These are phyloP conservation scores for Leishmania mexicana DNA, from an alignment of 208 protist species.

Conservation along the genomic window DNA sequence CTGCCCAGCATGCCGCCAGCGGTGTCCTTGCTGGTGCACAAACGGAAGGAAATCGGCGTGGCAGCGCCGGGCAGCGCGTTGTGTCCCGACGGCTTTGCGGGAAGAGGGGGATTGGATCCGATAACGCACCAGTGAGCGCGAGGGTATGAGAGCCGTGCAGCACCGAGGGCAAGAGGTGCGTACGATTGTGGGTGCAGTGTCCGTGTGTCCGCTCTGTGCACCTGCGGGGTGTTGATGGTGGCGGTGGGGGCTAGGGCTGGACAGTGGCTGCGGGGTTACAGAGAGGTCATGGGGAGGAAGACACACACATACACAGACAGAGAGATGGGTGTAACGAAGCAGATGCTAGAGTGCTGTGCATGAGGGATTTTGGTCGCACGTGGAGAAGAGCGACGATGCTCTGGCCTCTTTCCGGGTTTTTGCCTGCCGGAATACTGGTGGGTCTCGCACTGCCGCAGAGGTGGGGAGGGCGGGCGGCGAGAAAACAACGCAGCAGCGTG, in stretches of 20 bases:
- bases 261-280: background rate
- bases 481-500: background rate
- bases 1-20: slow-evolving; percentile 3
- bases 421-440: background rate
- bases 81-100: background rate
- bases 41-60: background rate
- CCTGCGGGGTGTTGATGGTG: background rate
- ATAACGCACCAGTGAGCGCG: background rate
- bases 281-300: background rate
- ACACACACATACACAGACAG: background rate
- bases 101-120: background rate
- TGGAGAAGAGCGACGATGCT: background rate
- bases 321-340: background rate
- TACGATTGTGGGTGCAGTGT: background rate
- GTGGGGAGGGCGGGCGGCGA: background rate
- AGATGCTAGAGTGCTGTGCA: background rate
- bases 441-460: background rate
- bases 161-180: background rate
- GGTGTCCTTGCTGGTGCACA: background rate
- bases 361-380: background rate
- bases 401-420: background rate
- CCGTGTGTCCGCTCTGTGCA: background rate
- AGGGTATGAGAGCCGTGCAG: background rate
- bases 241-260: background rate
- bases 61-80: background rate